Percentiles rank a stretch among this genome's conserved stretches.
These are phyloP conservation scores for Fragilariopsis cylindrus DNA, from an alignment of 108 stramenopile genomes.

Conservation along the genomic window DNA sequence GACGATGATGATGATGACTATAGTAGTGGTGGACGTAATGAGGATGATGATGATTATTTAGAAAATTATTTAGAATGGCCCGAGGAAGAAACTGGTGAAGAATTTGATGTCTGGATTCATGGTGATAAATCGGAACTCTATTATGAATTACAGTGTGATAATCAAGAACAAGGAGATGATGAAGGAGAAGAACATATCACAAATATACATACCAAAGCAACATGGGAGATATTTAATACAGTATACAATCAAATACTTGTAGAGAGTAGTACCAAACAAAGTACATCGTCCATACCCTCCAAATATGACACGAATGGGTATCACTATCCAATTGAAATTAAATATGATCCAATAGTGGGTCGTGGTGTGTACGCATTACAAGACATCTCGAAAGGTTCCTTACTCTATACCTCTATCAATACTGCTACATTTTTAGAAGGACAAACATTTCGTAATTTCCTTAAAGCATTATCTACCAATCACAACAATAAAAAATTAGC, in stretches of 20 bases:
- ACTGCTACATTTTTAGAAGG: slow-evolving; percentile 19
- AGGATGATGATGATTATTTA: not conserved
- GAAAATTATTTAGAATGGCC: not conserved
- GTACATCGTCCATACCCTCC: not conserved
- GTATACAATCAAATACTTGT: slow-evolving; percentile 7
- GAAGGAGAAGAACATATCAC: not conserved
- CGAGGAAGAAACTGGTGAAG: not conserved
- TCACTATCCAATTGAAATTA: slow-evolving; percentile 18
- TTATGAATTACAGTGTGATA: not conserved
- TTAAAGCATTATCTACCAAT: slow-evolving; percentile 11
- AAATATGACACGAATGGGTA: slow-evolving; percentile 13
- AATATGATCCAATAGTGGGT: not conserved
- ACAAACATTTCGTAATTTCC: slow-evolving; percentile 20
- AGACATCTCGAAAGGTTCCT: not conserved
- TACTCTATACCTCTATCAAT: slow-evolving; percentile 18
- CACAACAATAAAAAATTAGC: slow-evolving; percentile 1
- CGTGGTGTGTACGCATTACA: slow-evolving; percentile 20
- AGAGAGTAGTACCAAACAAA: not conserved
- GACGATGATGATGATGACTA: not conserved
- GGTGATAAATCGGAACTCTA: not conserved
- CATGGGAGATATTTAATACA: slow-evolving; percentile 22
- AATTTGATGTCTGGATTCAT: not conserved
- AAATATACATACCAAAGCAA: slow-evolving; percentile 10
- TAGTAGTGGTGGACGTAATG: not conserved
- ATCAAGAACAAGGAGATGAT: not conserved